Evolutionary conservation across 2,329 filamentous ascomycete genomes (phyloP), one percentile per base, ranked within the genome.

Genomic region (Aureobasidium leucospermi): DNA sequence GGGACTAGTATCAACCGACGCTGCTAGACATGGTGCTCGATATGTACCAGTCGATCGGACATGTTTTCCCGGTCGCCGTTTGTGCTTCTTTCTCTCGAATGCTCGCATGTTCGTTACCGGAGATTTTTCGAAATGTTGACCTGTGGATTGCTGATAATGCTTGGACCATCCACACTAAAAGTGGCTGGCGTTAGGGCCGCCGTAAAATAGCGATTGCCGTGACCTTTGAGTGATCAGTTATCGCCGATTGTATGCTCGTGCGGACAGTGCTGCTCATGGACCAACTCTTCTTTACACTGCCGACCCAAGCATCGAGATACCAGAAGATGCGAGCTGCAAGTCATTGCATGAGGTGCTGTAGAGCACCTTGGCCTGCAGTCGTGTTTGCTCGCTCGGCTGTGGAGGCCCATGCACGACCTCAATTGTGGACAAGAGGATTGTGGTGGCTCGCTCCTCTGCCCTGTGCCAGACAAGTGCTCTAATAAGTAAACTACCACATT

Each of bases 281-380:
- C 55, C 55, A 49, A 58, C 29, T 48, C 43, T 58, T 28, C 23
- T 48, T 58, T 47, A 29, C 19, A 49, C 28, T 58, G 45, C 55
- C 55, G 55, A 49, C 55, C 55, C 55, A 58, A 34, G 45, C 34
- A 48, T 49, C 41, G 28, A 49, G 8, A 42, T 42, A 23, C 36
- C 38, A 57, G 9, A 42, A n/a, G 36, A 58, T 45, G 45, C 55
- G 45, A 58, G 55, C 55, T 58, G 55, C 55, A 58, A 58, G 55
- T 49, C 23, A 58, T 58, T 49, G 55, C 55, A 58, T 34, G 29
- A 49, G 13, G 42, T 28, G 9, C 43, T 58, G 28, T n/a, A 19
- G 23, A 29, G 32, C 32, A 38, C 34, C 29, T 58, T 58, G 55
- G 55, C 55, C 23, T 49, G 55, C 55, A 58, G 45, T 58, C 28